These are phyloP conservation scores for Podaxis mareebaensis DNA, from an alignment of 768 basidiomycete genomes.

Conservation along the genomic window DNA sequence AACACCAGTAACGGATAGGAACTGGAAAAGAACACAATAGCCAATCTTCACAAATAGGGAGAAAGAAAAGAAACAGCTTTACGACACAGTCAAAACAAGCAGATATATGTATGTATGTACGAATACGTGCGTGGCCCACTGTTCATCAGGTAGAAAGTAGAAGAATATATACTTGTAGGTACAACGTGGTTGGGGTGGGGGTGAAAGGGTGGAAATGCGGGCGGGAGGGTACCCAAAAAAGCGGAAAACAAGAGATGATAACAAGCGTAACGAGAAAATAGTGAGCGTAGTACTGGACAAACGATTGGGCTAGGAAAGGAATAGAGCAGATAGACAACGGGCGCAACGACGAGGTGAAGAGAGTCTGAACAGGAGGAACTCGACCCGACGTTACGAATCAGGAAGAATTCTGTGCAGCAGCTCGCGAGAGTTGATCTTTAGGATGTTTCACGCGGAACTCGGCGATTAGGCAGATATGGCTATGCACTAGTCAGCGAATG, in stretches of 20 bases:
- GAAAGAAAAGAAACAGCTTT: slow-evolving; percentile 18
- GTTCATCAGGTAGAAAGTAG: slow-evolving; percentile 13
- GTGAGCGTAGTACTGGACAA: slow-evolving; percentile 12
- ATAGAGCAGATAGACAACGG: slow-evolving; percentile 9
- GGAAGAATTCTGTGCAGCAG: not conserved
- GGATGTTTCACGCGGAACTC: slow-evolving; percentile 83
- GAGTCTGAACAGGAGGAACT: not conserved
- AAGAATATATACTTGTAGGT: slow-evolving; percentile 17
- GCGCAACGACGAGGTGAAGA: not conserved
- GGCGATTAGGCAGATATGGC: slow-evolving; percentile 70
- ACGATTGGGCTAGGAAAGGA: slow-evolving; percentile 11
- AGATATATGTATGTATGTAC: slow-evolving; percentile 19
- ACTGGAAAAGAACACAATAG: slow-evolving; percentile 13
- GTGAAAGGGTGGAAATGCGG: slow-evolving; percentile 10
- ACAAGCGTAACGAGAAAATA: slow-evolving; percentile 1
- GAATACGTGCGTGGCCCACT: slow-evolving; percentile 16
- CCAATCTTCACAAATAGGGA: slow-evolving; percentile 18
- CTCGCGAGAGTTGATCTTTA: slow-evolving; percentile 36
- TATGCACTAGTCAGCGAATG: slow-evolving; percentile 27
- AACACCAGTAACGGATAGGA: slow-evolving; percentile 19
- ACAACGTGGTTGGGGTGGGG: slow-evolving; percentile 10
- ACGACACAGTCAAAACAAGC: slow-evolving; percentile 18
- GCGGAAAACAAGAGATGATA: slow-evolving; percentile 10
- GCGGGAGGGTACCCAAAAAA: slow-evolving; percentile 1
- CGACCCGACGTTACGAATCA: not conserved